phyloP scores from a whole-genome alignment of 108 stramenopile genomes.

The Pseudonitzschia delicatissima region DNA sequence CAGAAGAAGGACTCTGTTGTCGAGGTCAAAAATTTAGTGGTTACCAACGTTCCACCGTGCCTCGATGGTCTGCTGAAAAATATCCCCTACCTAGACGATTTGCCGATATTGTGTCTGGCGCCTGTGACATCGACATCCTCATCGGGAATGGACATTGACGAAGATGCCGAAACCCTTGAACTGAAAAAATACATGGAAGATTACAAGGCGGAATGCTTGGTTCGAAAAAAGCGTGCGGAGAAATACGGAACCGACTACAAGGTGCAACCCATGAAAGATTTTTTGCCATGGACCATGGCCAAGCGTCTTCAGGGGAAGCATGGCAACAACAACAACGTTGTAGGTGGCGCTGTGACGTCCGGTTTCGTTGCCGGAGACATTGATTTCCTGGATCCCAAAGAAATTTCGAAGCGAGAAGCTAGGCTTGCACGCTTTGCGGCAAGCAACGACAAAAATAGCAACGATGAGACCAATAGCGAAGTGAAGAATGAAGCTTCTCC shows the following conservation, averaged over 20 bases:
- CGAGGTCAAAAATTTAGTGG: background rate
- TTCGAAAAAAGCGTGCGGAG: slow-evolving; percentile 59
- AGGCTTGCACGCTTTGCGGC: slow-evolving; percentile 62
- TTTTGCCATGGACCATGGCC: slow-evolving; percentile 74
- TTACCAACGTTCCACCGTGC: background rate
- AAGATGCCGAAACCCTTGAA: background rate
- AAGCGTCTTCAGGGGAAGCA: slow-evolving; percentile 25
- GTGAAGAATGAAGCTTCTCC: slow-evolving; percentile 18
- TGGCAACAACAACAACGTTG: background rate
- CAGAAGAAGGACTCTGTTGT: background rate
- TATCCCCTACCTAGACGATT: background rate
- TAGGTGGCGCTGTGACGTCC: slow-evolving; percentile 36
- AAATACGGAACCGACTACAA: slow-evolving; percentile 80
- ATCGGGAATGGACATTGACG: background rate
- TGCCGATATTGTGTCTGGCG: background rate
- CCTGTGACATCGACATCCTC: background rate
- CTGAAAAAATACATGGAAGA: slow-evolving; percentile 38
- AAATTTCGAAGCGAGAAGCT: slow-evolving; percentile 63
- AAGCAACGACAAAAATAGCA: slow-evolving; percentile 22
- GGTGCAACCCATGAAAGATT: slow-evolving; percentile 56
- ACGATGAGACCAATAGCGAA: slow-evolving; percentile 14
- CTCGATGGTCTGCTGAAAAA: background rate
- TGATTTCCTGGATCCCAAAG: slow-evolving; percentile 60
- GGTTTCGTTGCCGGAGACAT: slow-evolving; percentile 75
- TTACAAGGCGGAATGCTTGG: slow-evolving; percentile 68